Evolutionary conservation across 306 rosid species (phyloP).

Genomic region (Acmispon strigosus): DNA sequence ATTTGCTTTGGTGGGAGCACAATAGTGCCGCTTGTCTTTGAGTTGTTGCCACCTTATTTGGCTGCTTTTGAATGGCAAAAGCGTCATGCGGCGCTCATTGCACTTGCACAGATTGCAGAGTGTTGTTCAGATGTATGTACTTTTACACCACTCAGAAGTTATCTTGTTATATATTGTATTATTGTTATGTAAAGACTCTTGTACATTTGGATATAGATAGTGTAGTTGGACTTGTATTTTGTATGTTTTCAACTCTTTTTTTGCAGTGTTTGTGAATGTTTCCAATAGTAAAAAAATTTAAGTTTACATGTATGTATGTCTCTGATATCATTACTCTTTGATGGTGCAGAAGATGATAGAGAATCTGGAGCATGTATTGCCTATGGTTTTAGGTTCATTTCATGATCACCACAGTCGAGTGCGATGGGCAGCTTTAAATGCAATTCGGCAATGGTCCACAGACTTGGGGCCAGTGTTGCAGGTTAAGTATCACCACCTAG

Average conservation of each 20-base stretch:
- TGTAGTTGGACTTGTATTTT: background rate
- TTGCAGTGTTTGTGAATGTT: too few species aligned
- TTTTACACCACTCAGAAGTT: background rate
- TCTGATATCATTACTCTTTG: conserved; percentile 2
- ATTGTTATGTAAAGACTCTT: background rate
- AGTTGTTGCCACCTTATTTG: conserved; percentile 42
- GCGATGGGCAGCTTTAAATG: conserved; percentile 73
- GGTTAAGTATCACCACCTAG: conserved; percentile 41
- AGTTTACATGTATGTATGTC: background rate
- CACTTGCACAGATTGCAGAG: conserved; percentile 66
- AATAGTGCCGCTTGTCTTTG: conserved; percentile 56
- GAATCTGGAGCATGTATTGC: conserved; percentile 53
- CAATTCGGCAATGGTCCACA: conserved; percentile 63
- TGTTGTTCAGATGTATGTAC: conserved; percentile 59
- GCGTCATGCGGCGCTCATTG: conserved; percentile 65
- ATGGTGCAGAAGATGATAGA: conserved; percentile 54
- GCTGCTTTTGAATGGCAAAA: conserved; percentile 66
- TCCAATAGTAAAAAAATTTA: too few species aligned
- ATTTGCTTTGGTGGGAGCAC: conserved; percentile 60
- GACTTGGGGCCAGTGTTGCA: conserved; percentile 76
- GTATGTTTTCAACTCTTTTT: background rate
- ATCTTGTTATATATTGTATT: background rate
- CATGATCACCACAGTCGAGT: conserved; percentile 54
- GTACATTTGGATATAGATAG: background rate
- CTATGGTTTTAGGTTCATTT: conserved; percentile 59